Evolutionary conservation across 1,139 yeast species (phyloP), one percentile per base, ranked within the genome.

Genomic region (Suhomyces panamericanus): DNA sequence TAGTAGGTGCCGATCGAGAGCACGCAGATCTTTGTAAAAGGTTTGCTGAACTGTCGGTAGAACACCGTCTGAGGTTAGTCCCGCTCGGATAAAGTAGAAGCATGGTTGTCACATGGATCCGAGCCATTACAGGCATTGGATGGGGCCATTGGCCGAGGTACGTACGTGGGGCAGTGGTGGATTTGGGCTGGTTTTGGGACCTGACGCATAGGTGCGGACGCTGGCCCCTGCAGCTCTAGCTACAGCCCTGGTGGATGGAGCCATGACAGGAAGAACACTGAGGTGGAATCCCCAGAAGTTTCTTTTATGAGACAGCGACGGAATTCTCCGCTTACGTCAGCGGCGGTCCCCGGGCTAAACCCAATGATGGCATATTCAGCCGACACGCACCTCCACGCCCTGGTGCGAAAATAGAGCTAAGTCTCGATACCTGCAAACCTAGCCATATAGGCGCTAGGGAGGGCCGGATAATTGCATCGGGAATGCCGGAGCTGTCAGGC

Each of bases 1-100:
- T 73, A 76, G 49, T 70, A 77, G 0, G 78, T 70, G 1, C 60
- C 68, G 41, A 73, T 63, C 9, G 78, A 70, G 10, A 73, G 42
- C 0, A 59, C 59, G 29, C 76, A 57, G 16, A 74, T 68, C 48
- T 73, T 75, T 5, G 67, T 44, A 38, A 71, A 63, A 1, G 81
- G 80, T 29, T 54, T 59, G 3, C 72, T 73, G 50, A 73, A 69
- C 26, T 68, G 68, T 46, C 68, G 61, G 53, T 76, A 77, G 53
- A 77, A 72, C 6, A 44, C 48, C 11, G 48, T 41, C 54, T 52
- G 32, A 5, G 10, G 51, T 49, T 44, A 48, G 52, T 38, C 27
- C 10, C 1, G 16, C 14, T 12, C 16, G 15, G 13, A 20, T 12
- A 20, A 20, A 20, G 27, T 11, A 5, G 36, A 34, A 34, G n/a